These are phyloP conservation scores for Cordyceps javanica DNA, from an alignment of 2,329 filamentous ascomycete species.

Conservation along the genomic window DNA sequence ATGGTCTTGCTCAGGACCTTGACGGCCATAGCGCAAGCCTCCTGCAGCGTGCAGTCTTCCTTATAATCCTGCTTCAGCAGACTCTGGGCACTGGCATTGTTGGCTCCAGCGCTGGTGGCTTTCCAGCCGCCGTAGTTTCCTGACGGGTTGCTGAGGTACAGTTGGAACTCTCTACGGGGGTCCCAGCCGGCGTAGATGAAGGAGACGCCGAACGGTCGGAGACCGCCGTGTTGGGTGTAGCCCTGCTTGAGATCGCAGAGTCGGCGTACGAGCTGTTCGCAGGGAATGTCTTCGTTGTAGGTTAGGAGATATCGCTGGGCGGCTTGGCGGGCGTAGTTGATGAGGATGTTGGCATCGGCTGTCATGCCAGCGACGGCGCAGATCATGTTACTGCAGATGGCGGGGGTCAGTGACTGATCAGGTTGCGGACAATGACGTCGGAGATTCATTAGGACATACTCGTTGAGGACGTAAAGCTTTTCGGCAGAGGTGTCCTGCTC, in stretches of 20 bases:
- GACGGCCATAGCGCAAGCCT: conserved; percentile 94
- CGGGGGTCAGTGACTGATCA: background rate
- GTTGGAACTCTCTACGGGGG: conserved; percentile 90
- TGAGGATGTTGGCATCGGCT: conserved; percentile 98
- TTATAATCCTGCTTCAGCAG: conserved; percentile 99
- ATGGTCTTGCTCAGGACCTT: conserved; percentile 99
- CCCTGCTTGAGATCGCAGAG: conserved; percentile 98
- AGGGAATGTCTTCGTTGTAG: conserved; percentile 99
- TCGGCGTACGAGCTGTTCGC: conserved; percentile 93
- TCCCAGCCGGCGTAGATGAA: conserved; percentile 99
- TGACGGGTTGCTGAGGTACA: conserved; percentile 97
- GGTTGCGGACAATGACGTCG: background rate
- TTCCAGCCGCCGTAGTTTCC: conserved; percentile 99
- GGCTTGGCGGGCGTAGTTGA: conserved; percentile 97
- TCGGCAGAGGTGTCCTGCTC: conserved; percentile 99
- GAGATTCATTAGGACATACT: conserved; percentile 52
- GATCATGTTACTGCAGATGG: conserved; percentile 86
- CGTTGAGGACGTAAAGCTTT: conserved; percentile 99
- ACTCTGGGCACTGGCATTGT: conserved; percentile 96
- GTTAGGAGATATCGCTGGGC: conserved; percentile 97
- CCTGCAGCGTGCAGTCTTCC: conserved; percentile 92
- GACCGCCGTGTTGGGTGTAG: conserved; percentile 97
- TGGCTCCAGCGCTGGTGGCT: conserved; percentile 93
- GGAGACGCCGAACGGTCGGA: conserved; percentile 94
- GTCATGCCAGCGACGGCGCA: conserved; percentile 99